A percentile compares a stretch with the other conserved stretches of the same genome.
These are phyloP conservation scores for Acanthamoeba sp. DNA, from an alignment of 208 protist genomes.

Conservation along the genomic window DNA sequence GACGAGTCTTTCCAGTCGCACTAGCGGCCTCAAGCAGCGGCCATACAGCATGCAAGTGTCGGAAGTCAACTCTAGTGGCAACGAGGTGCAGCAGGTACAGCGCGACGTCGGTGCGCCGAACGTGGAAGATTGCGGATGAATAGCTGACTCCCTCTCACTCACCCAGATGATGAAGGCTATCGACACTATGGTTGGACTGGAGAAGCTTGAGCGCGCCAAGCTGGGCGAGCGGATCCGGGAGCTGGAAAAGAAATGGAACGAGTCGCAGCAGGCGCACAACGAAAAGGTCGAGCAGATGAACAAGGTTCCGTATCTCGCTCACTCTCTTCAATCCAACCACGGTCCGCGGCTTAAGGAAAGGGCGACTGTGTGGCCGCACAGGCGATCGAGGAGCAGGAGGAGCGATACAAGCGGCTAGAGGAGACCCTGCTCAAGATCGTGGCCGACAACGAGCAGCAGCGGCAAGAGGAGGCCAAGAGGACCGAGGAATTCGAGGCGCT, in stretches of 20 bases:
- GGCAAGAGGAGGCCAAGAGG: not conserved
- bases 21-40: not conserved
- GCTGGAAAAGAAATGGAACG: not conserved
- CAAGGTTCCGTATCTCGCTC: no score
- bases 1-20: not conserved
- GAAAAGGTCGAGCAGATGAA: conserved; percentile 6
- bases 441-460: not conserved
- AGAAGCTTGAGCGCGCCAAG: conserved; percentile 10
- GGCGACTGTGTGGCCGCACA: no score
- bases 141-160: no score
- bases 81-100: conserved; percentile 23
- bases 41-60: conserved; percentile 38
- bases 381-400: conserved; percentile 2
- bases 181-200: conserved; percentile 23
- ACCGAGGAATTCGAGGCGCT: not conserved
- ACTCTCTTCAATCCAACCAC: no score
- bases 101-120: no score
- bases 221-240: conserved; percentile 6
- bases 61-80: not conserved
- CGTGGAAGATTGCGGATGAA: no score
- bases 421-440: not conserved
- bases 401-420: not conserved
- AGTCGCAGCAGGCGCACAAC: conserved; percentile 24
- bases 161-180: conserved; percentile 49
- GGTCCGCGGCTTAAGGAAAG: no score